Evolutionary conservation across 805 yeast species (phyloP).

Genomic region (Candida khao-thaluensis): DNA sequence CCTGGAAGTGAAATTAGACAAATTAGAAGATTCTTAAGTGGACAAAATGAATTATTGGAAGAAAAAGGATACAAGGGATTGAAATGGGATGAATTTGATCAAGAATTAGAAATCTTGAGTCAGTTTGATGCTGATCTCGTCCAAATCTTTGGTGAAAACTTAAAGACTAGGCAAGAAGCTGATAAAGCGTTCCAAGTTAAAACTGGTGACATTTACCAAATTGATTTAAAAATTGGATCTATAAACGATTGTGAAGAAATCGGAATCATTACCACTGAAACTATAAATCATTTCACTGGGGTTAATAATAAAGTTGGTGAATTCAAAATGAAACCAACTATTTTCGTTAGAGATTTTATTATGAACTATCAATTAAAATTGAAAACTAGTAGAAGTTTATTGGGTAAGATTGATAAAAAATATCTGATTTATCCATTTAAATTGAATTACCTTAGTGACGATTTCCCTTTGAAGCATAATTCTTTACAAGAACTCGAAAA

Average conservation of each 20-base stretch:
- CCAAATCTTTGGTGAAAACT: slow-evolving; percentile 5
- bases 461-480: slow-evolving; percentile 55
- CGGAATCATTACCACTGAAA: slow-evolving; percentile 69
- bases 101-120: slow-evolving; percentile 57
- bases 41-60: slow-evolving; percentile 89
- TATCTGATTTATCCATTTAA: slow-evolving; percentile 92
- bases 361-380: slow-evolving; percentile 73
- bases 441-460: slow-evolving; percentile 63
- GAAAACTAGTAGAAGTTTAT: slow-evolving; percentile 67
- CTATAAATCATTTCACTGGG: slow-evolving; percentile 63
- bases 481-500: slow-evolving; percentile 38
- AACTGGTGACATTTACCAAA: slow-evolving; percentile 82
- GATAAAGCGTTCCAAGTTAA: slow-evolving; percentile 66
- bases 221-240: slow-evolving; percentile 82
- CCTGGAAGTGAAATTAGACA: slow-evolving; percentile 94
- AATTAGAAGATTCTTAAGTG: slow-evolving; percentile 89
- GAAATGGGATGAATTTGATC: slow-evolving; percentile 80
- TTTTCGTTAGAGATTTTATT: slow-evolving; percentile 85
- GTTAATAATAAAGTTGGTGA: slow-evolving; percentile 53
- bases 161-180: slow-evolving; percentile 19
- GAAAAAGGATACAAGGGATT: slow-evolving; percentile 94
- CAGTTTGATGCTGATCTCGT: slow-evolving; percentile 19
- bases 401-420: slow-evolving; percentile 67
- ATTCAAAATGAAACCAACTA: slow-evolving; percentile 62
- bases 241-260: slow-evolving; percentile 50